Evolutionary conservation across 345 rosid species (phyloP).

Genomic region (Linum lewisii): DNA sequence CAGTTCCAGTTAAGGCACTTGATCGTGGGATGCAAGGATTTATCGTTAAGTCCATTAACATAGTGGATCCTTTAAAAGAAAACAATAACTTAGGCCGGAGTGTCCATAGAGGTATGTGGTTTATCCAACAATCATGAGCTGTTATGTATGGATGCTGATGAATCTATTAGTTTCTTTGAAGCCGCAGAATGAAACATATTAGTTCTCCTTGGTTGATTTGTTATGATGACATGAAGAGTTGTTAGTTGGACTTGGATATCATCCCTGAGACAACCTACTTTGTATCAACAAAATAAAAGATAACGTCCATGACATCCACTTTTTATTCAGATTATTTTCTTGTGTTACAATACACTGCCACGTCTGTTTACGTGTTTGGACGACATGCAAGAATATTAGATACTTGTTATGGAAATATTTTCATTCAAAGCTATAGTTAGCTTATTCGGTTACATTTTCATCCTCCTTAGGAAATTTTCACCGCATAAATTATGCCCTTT

Average conservation of each 20-base stretch:
- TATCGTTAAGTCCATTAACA: conserved; percentile 1
- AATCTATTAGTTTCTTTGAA: neutral
- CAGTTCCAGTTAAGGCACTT: neutral
- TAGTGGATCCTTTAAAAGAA: conserved; percentile 5
- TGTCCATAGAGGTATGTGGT: neutral
- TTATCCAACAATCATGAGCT: neutral
- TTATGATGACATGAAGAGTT: no score
- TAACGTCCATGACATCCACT: no score
- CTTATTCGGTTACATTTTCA: neutral
- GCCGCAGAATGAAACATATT: neutral
- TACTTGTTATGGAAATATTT: neutral
- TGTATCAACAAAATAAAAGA: no score
- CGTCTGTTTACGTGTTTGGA: neutral
- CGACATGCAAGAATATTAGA: neutral
- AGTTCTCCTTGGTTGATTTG: no score
- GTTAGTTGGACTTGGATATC: no score
- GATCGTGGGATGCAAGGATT: neutral
- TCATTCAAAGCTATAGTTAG: neutral
- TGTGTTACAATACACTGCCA: neutral
- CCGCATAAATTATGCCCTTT: conserved; percentile 57
- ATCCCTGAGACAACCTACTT: no score
- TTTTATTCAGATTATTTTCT: no score
- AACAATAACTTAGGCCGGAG: conserved; percentile 9
- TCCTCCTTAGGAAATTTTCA: conserved; percentile 51
- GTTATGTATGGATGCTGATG: neutral